Base-by-base conservation (phyloP, 2,329 filamentous ascomycete species). In the Decorospora gaudefroyi region DNA sequence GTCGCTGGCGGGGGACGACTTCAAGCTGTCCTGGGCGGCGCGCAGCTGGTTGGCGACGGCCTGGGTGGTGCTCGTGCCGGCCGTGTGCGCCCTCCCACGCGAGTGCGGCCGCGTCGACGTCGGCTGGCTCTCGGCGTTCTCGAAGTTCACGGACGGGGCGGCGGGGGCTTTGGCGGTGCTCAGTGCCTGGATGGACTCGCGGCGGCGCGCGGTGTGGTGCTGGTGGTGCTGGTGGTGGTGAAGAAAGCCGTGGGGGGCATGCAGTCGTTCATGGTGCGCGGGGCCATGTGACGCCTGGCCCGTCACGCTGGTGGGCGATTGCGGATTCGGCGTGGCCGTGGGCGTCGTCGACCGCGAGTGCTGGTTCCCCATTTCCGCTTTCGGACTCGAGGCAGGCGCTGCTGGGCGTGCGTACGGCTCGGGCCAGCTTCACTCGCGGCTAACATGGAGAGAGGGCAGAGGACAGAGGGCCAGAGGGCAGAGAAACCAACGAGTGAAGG, bases 141-240 rank as follows among this genome's bases (percentile, higher is more conserved):
- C 67, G 40, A 72, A 61, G 46, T 57, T 67, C 30, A 69, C 68
- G 6, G 64, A 67, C 38, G 70, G 69, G 38, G 68, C 69, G 8
- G 69, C 63, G 30, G 62, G 67, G 18, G 67, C 64, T 53, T 71
- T 70, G 38, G 61, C 64, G 30, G 59, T 57, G 49, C 61, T 62
- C 33, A 73, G 59, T 13, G 68, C 67, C 55, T 71, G 71, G 49
- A 74, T 72, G 32, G 64, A 69, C 56, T 72, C 70, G 35, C 71
- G 61, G 21, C 72, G 58, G 32, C 67, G 66, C 27, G 68, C 65
- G 30, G 63, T 53, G 51, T 56, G 54, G 51, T 41, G 29, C 16
- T 53, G 41, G 42, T 53, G 36, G 48, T 55, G 48, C 28, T 50
- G 38, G 41, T 37, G 38, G 41, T 37, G 35, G 51, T 54, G 53